These are phyloP conservation scores for Lachancea nothofagi DNA, from an alignment of 805 yeast species.

Conservation along the genomic window DNA sequence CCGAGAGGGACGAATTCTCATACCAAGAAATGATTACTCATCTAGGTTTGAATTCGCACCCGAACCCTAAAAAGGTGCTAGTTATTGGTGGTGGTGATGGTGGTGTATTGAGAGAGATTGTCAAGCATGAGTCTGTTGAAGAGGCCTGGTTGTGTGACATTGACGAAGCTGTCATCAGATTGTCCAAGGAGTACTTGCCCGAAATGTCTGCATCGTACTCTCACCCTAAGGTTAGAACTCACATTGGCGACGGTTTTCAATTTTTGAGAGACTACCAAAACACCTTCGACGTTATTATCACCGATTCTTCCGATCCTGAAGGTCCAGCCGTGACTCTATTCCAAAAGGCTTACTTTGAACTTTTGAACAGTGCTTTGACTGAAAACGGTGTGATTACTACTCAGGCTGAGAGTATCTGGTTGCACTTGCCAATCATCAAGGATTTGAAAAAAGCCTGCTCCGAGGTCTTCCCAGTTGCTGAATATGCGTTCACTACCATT, in stretches of 20 bases:
- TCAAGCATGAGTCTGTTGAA: conserved; percentile 82
- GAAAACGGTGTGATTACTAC: conserved; percentile 88
- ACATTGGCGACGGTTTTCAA: conserved; percentile 97
- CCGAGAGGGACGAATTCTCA: conserved; percentile 95
- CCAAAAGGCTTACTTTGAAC: conserved; percentile 86
- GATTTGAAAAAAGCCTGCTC: conserved; percentile 76
- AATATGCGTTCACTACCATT: conserved; percentile 84
- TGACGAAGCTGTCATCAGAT: conserved; percentile 86
- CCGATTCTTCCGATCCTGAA: conserved; percentile 97
- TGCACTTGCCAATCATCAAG: conserved; percentile 78
- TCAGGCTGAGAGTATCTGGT: conserved; percentile 94
- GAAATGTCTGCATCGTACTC: conserved; percentile 76
- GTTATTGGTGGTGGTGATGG: conserved; percentile 99
- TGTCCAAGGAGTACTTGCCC: conserved; percentile 83
- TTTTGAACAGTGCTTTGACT: conserved; percentile 81
- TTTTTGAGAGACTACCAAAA: conserved; percentile 78
- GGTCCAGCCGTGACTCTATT: conserved; percentile 95
- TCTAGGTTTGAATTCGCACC: conserved; percentile 86
- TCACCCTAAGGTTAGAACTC: conserved; percentile 86
- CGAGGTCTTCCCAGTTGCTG: conserved; percentile 85
- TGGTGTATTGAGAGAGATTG: conserved; percentile 92
- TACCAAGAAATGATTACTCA: conserved; percentile 99
- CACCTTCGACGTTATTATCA: conserved; percentile 89
- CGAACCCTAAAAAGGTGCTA: conserved; percentile 86
- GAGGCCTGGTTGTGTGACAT: conserved; percentile 91